Percentiles rank a stretch among this genome's conserved stretches.
These are phyloP conservation scores for Trametes elegans DNA, from an alignment of 768 basidiomycete species.

Conservation along the genomic window DNA sequence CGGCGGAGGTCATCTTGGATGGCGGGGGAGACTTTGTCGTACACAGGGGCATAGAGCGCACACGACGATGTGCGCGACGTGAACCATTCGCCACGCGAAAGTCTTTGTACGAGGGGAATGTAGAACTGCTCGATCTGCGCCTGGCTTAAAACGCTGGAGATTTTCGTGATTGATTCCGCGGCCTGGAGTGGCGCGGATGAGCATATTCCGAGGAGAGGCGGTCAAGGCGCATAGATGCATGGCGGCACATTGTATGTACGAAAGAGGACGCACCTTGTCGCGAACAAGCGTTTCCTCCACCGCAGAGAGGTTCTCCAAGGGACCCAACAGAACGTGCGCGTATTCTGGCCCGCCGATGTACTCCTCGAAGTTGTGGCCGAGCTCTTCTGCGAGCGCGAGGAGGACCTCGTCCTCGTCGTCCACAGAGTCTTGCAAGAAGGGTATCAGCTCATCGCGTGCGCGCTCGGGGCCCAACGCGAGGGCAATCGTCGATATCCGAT, in stretches of 20 bases:
- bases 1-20: conserved; percentile 88
- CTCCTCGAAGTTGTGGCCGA: conserved; percentile 89
- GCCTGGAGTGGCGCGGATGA: conserved; percentile 52
- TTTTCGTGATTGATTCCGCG: conserved; percentile 91
- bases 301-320: conserved; percentile 91
- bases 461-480: conserved; percentile 94
- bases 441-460: conserved; percentile 91
- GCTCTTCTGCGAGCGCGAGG: conserved; percentile 91
- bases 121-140: conserved; percentile 85
- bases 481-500: conserved; percentile 96
- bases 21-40: conserved; percentile 68
- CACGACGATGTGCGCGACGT: conserved; percentile 96
- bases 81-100: conserved; percentile 97
- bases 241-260: not conserved
- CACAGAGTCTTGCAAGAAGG: conserved; percentile 97
- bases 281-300: conserved; percentile 98
- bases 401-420: conserved; percentile 99
- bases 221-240: not conserved
- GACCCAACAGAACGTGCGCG: conserved; percentile 86
- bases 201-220: not conserved
- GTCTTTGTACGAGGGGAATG: conserved; percentile 85
- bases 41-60: conserved; percentile 89
- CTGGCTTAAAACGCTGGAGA: conserved; percentile 74
- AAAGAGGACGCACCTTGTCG: conserved; percentile 73
- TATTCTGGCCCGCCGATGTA: conserved; percentile 89